These are phyloP conservation scores for Zymoseptoria brevis DNA, from an alignment of 2,329 filamentous ascomycete species.

Conservation along the genomic window DNA sequence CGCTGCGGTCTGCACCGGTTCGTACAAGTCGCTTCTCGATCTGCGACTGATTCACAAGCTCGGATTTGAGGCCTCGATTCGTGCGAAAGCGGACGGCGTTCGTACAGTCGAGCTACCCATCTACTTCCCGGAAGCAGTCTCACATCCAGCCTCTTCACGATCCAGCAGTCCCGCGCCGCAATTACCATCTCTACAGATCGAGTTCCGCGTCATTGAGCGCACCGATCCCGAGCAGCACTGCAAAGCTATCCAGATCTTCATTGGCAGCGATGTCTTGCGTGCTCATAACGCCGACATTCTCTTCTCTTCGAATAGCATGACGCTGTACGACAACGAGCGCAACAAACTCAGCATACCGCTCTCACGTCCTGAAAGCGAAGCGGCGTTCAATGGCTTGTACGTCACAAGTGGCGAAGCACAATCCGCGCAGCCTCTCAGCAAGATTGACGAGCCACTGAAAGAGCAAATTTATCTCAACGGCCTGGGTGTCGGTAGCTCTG, in stretches of 20 bases:
- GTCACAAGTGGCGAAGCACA: conserved; percentile 41
- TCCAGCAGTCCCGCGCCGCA: conserved; percentile 66
- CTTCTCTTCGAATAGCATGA: conserved; percentile 85
- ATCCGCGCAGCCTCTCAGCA: conserved; percentile 1
- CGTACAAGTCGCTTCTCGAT: conserved; percentile 78
- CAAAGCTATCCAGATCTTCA: conserved; percentile 70
- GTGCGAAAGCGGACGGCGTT: conserved; percentile 44
- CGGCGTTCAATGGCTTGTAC: conserved; percentile 66
- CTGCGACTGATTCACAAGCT: conserved; percentile 66
- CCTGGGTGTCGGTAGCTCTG: conserved; percentile 24
- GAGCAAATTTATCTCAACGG: conserved; percentile 26
- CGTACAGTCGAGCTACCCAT: conserved; percentile 69
- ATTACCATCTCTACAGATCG: conserved; percentile 71
- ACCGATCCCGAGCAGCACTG: conserved; percentile 36
- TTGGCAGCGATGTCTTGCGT: conserved; percentile 82
- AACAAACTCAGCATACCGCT: conserved; percentile 86
- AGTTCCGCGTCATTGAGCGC: conserved; percentile 65
- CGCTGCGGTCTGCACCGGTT: conserved; percentile 85
- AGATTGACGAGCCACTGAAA: conserved; percentile 48
- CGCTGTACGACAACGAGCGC: conserved; percentile 75
- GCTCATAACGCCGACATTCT: conserved; percentile 83
- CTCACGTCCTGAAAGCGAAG: conserved; percentile 82
- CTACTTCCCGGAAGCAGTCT: conserved; percentile 84
- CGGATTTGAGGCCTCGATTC: conserved; percentile 53
- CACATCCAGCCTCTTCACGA: conserved; percentile 66